Percentiles rank a stretch among this genome's conserved stretches.
phyloP scores from a whole-genome alignment of 2,329 filamentous ascomycete species.

The Alternaria atra region DNA sequence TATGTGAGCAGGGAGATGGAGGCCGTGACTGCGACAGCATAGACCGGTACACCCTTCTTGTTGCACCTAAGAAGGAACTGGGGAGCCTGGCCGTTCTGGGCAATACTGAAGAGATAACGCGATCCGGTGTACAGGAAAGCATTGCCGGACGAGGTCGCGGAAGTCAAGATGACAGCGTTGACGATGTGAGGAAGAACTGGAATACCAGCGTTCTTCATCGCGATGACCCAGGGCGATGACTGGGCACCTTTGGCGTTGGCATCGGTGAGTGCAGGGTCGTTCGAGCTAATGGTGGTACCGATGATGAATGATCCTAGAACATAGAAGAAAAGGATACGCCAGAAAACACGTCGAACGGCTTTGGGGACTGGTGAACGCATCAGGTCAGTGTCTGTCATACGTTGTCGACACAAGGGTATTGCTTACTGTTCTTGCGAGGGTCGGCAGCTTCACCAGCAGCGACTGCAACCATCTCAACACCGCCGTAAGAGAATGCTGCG shows the following conservation, averaged over 20 bases:
- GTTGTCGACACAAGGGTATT: conserved; percentile 48
- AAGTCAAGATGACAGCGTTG: conserved; percentile 79
- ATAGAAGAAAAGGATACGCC: conserved; percentile 67
- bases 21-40: conserved; percentile 48
- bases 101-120: conserved; percentile 60
- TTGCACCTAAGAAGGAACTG: conserved; percentile 60
- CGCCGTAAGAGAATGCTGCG: conserved; percentile 55
- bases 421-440: conserved; percentile 46
- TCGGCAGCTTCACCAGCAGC: conserved; percentile 49
- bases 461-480: conserved; percentile 51
- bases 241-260: conserved; percentile 50
- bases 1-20: conserved; percentile 59
- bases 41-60: conserved; percentile 55
- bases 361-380: conserved; percentile 54
- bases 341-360: conserved; percentile 64
- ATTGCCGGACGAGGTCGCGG: conserved; percentile 75
- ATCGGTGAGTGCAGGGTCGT: conserved; percentile 61
- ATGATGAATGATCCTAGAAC: conserved; percentile 61
- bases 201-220: conserved; percentile 72
- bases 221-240: conserved; percentile 65
- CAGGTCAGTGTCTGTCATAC: background rate
- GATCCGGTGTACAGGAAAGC: conserved; percentile 67
- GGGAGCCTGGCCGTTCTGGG: conserved; percentile 63
- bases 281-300: conserved; percentile 67
- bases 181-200: conserved; percentile 74